Evolutionary conservation across 331 rosid species (phyloP), one percentile per base, ranked within the genome.

Genomic region (Pyrus hybrid): DNA sequence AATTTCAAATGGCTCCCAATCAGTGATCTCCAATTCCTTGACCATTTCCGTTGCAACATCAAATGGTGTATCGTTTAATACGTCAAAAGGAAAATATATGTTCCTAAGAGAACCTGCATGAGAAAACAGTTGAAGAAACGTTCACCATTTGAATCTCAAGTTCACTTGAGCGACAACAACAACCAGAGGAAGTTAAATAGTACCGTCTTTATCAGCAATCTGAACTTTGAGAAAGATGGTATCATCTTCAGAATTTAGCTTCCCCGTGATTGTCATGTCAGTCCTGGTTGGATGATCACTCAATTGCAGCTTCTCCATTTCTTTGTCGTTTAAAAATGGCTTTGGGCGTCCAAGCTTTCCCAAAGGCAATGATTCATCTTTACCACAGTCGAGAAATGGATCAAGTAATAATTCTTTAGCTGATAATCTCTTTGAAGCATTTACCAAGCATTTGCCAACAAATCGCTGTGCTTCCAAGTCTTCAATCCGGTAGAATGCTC

Each of bases 1-100:
- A 76, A 93, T 93, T 80, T 93, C 93, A 75, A 71, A 85, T 33
- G 98, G 98, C 74, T 85, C 93, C 97, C 87, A 87, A 80, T 89
- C 91, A 8, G 81, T 74, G 71, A 93, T 91, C 83, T 90, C 98
- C 87, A 93, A 84, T 80, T 93, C 98, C 77, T 80, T 89, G 76
- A 93, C 98, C 98, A 93, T 93, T 86, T 93, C 98, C 73, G 61
- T 87, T 8, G 95, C 97, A 51, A 93, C 98, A 75, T 87, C 93
- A 45, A 85, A 63, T 22, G 97, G 85, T n/a, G 98, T 93, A 80
- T 93, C 98, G 13, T 74, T 79, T 33, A 83, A 71, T 56, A 86
- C 85, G 81, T 91, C 93, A 63, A 89, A 93, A 21, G 98, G 97
- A 76, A 91, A 93, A 73, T 68, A 93, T 67, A 93, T 80, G 80